These are phyloP conservation scores for Lolium rigidum DNA, from an alignment of 176 grass and related monocot species.

Conservation along the genomic window DNA sequence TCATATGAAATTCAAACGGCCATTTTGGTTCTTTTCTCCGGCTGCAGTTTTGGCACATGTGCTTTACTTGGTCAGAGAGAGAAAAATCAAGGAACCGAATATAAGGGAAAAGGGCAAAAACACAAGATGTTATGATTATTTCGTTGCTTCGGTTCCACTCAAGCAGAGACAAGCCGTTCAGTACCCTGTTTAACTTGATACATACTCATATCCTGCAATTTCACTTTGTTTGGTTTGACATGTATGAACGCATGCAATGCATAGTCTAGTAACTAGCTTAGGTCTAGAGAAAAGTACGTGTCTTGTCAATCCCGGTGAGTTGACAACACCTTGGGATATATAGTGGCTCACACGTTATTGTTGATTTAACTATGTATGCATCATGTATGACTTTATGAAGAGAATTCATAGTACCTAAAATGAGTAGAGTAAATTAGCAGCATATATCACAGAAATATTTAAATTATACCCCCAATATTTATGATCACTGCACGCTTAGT, in stretches of 20 bases:
- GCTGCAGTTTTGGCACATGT: slow-evolving; percentile 69
- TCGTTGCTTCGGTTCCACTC: slow-evolving; percentile 52
- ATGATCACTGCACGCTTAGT: too few species aligned
- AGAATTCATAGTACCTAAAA: background rate
- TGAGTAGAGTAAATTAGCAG: background rate
- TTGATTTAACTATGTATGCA: background rate
- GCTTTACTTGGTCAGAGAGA: slow-evolving; percentile 68
- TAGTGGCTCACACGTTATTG: background rate
- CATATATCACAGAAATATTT: too few species aligned
- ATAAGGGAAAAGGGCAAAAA: background rate
- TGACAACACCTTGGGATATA: slow-evolving; percentile 2
- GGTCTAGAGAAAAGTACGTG: background rate
- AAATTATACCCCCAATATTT: too few species aligned
- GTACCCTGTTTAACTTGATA: background rate
- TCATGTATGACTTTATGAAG: background rate
- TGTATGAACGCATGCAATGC: background rate
- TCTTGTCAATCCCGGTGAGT: slow-evolving; percentile 1
- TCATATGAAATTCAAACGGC: background rate
- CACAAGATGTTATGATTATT: background rate
- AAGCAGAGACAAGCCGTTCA: slow-evolving; percentile 12
- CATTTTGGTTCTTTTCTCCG: slow-evolving; percentile 39
- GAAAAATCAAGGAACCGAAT: slow-evolving; percentile 44
- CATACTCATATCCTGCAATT: background rate
- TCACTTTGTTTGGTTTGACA: background rate
- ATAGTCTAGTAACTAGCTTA: slow-evolving; percentile 22